Percentiles rank a stretch among this genome's conserved stretches.
phyloP scores from a whole-genome alignment of 208 protist species.

The Angomonas ambiguus region DNA sequence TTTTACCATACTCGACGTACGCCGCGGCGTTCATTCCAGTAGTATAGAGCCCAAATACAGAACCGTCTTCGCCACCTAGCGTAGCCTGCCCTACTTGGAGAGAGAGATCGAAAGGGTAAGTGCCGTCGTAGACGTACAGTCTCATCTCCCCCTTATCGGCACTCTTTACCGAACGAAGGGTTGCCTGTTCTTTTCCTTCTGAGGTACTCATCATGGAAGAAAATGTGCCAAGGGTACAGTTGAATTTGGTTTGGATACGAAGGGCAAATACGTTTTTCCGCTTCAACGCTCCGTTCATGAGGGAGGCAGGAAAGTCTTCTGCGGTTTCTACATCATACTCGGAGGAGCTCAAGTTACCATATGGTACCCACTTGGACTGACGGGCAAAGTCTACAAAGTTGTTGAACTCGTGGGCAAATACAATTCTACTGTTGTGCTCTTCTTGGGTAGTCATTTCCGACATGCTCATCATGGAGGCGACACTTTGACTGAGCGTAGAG shows the following conservation, averaged over 20 bases:
- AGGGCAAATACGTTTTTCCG: conserved; percentile 12
- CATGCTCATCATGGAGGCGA: background rate
- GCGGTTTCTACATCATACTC: background rate
- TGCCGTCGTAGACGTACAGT: conserved; percentile 5
- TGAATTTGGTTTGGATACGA: conserved; percentile 19
- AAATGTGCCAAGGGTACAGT: conserved; percentile 16
- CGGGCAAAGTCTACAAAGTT: background rate
- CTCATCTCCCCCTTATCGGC: background rate
- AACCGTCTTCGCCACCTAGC: conserved; percentile 12
- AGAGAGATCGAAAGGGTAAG: conserved; percentile 15
- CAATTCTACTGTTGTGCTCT: background rate
- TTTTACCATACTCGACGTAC: conserved; percentile 21
- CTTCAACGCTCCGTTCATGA: background rate
- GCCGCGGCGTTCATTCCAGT: conserved; percentile 21
- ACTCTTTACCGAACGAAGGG: conserved; percentile 17
- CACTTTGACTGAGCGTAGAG: background rate
- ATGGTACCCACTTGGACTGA: background rate
- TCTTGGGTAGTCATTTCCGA: background rate
- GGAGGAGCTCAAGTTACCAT: background rate
- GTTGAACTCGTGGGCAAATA: background rate
- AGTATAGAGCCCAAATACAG: conserved; percentile 29
- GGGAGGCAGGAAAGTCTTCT: background rate
- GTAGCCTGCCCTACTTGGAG: conserved; percentile 15
- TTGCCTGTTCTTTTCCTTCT: conserved; percentile 9
- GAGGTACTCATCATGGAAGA: conserved; percentile 8